Base-by-base conservation (phyloP, 805 yeast genomes). In the Myxozyma mucilagina region DNA sequence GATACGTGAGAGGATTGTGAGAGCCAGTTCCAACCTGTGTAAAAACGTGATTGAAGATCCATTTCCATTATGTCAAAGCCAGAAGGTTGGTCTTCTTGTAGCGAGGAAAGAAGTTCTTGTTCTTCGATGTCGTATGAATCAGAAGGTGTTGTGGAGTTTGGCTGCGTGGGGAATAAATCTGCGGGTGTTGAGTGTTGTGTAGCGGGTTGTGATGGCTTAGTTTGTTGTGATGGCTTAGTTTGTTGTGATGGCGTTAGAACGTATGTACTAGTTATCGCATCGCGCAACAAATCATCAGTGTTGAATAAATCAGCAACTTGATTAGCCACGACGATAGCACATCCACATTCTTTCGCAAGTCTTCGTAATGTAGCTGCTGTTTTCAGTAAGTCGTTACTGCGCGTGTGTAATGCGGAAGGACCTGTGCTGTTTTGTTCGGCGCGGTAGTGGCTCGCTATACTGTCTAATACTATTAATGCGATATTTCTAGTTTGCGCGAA, bases 391-490 rank as follows among this genome's bases (percentile, higher is more conserved):
- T 75, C 73, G 20, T 81, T 68, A 64, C 63, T 60, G n/a, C 64
- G 61, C 20, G 13, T 52, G 20, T 38, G 44, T 59, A 60, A 16
- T 32, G 56, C 50, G 13, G 68, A 36, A 41, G 35, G 42, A 1
- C 60, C 59, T 6, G 44, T 24, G 82, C 80, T 72, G 35, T 73
- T 73, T 11, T 60, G 60, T 36, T 71, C 76, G 44, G 96, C 76
- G 36, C 91, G 72, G 72, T 88, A 96, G 69, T 90, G 96, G 0
- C 93, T 85, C 3, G 79, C 75, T 10, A 92, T 83, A 38, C 96
- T 88, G 73, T 93, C 98, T 9, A 92, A 78, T 1, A 90, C 79
- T 0, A 93, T 77, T 34, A 87, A 69, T 47, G 82, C 86, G 1
- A 86, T 77, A 11, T 71, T 64, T 36, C 75, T 70, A 48, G 75